Percentiles rank a stretch among this genome's conserved stretches.
Conservation (phyloP, 1,284 basidiomycete genomes). For the Puccinia triticina region DNA sequence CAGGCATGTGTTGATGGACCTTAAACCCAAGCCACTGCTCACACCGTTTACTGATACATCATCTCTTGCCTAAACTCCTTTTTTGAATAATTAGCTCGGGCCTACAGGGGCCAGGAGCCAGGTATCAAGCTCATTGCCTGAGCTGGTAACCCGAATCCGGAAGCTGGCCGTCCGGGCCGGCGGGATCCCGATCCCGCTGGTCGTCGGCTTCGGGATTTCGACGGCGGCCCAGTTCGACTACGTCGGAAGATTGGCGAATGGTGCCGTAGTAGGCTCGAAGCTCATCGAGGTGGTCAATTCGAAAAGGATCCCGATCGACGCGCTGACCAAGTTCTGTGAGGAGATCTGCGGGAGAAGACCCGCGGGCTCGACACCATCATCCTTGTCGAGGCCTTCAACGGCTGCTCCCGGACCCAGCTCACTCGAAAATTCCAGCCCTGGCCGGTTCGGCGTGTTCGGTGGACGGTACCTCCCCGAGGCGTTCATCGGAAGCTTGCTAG, state of each 20-base stretch:
- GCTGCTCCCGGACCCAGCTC: background rate
- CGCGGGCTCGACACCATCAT: background rate
- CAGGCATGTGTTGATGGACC: conserved; percentile 62
- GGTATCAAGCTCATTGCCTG: conserved; percentile 29
- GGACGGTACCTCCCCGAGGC: conserved; percentile 97
- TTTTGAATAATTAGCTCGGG: conserved; percentile 14
- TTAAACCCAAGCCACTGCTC: background rate
- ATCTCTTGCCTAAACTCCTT: background rate
- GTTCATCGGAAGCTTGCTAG: conserved; percentile 82
- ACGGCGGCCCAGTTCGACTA: conserved; percentile 87
- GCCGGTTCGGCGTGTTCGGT: conserved; percentile 91
- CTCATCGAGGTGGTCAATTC: conserved; percentile 77
- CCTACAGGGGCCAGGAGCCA: conserved; percentile 32
- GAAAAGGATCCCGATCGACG: conserved; percentile 55
- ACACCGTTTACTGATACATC: background rate
- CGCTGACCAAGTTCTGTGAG: conserved; percentile 34
- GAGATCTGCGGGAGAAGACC: conserved; percentile 32
- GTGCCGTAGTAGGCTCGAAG: conserved; percentile 88
- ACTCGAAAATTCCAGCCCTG: conserved; percentile 52
- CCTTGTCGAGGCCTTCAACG: background rate
- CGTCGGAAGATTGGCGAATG: conserved; percentile 78
- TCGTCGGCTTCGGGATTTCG: conserved; percentile 94
- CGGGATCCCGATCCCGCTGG: conserved; percentile 75
- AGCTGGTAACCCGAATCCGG: conserved; percentile 26
- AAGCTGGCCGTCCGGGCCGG: conserved; percentile 38